phyloP scores from a whole-genome alignment of 2,329 filamentous ascomycete genomes.

The Claviceps capensis region DNA sequence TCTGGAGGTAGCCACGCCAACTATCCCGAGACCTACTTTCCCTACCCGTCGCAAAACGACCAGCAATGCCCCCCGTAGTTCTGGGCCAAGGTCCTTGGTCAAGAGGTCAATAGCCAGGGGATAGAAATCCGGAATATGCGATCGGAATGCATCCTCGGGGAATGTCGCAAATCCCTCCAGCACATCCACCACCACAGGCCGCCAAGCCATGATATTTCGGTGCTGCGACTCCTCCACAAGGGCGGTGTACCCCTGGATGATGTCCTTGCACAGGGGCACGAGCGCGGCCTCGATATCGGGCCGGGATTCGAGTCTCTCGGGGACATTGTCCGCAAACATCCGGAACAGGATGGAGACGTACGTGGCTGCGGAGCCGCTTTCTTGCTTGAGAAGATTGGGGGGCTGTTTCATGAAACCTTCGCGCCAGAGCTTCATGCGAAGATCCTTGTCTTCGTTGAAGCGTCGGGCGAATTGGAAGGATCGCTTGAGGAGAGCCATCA shows the following conservation, averaged over 20 bases:
- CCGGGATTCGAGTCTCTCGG: slow-evolving; percentile 67
- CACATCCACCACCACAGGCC: slow-evolving; percentile 92
- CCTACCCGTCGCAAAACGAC: slow-evolving; percentile 69
- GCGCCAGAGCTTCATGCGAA: slow-evolving; percentile 86
- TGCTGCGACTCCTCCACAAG: slow-evolving; percentile 96
- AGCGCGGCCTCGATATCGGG: slow-evolving; percentile 80
- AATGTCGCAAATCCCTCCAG: slow-evolving; percentile 86
- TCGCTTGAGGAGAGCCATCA: slow-evolving; percentile 92
- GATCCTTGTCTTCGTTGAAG: slow-evolving; percentile 95
- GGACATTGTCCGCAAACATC: slow-evolving; percentile 87
- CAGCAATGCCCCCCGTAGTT: slow-evolving; percentile 67
- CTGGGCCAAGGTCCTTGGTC: slow-evolving; percentile 63
- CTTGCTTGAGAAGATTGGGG: slow-evolving; percentile 93
- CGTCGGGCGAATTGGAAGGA: slow-evolving; percentile 92
- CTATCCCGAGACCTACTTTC: slow-evolving; percentile 53
- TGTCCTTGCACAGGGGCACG: slow-evolving; percentile 89
- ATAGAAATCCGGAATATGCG: slow-evolving; percentile 73
- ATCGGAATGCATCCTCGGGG: slow-evolving; percentile 63
- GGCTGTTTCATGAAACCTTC: slow-evolving; percentile 99
- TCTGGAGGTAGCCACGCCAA: slow-evolving; percentile 26
- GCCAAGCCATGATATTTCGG: slow-evolving; percentile 92
- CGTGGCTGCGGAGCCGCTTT: slow-evolving; percentile 81
- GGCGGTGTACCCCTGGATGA: slow-evolving; percentile 69
- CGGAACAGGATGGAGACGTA: slow-evolving; percentile 93
- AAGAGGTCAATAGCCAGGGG: slow-evolving; percentile 74